Percentiles rank a stretch among this genome's conserved stretches.
phyloP scores from a whole-genome alignment of 1,284 basidiomycete genomes.

The Tilletiaria anomala region DNA sequence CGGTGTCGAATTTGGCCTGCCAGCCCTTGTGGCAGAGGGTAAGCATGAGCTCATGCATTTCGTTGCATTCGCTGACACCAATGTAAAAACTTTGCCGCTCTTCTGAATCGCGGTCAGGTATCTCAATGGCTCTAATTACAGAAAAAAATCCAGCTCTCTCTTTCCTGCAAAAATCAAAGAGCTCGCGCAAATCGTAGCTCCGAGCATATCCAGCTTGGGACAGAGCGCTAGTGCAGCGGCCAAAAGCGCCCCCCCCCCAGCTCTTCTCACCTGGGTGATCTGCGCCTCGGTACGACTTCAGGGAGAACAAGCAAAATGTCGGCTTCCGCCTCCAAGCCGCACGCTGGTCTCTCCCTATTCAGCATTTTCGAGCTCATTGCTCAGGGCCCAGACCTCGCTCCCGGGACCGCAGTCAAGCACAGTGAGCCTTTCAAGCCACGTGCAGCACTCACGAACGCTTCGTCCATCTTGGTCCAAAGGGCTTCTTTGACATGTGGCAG shows the following conservation, averaged over 20 bases:
- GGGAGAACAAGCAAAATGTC: too few relatives aligned
- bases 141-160: constrained; percentile 1
- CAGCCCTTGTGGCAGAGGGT: constrained; percentile 29
- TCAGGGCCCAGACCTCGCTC: neutral
- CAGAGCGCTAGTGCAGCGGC: too few relatives aligned
- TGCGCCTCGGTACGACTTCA: too few relatives aligned
- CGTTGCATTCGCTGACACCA: constrained; percentile 5
- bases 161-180: too few relatives aligned
- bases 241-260: too few relatives aligned
- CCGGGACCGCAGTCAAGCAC: constrained; percentile 2
- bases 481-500: neutral
- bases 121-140: constrained; percentile 13
- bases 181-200: too few relatives aligned
- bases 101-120: constrained; percentile 10
- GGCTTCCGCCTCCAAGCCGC: constrained; percentile 1
- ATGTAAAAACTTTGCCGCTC: too few relatives aligned
- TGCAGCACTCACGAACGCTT: too few relatives aligned
- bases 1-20: constrained; percentile 29
- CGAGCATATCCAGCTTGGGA: too few relatives aligned
- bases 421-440: neutral
- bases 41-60: neutral
- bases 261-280: too few relatives aligned
- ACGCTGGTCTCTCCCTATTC: constrained; percentile 2
- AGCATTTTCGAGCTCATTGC: neutral
- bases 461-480: too few relatives aligned